A percentile compares a stretch with the other conserved stretches of the same genome.
These are phyloP conservation scores for Dillenia suffruticosa DNA, from an alignment of 164 flowering plant species.

Conservation along the genomic window DNA sequence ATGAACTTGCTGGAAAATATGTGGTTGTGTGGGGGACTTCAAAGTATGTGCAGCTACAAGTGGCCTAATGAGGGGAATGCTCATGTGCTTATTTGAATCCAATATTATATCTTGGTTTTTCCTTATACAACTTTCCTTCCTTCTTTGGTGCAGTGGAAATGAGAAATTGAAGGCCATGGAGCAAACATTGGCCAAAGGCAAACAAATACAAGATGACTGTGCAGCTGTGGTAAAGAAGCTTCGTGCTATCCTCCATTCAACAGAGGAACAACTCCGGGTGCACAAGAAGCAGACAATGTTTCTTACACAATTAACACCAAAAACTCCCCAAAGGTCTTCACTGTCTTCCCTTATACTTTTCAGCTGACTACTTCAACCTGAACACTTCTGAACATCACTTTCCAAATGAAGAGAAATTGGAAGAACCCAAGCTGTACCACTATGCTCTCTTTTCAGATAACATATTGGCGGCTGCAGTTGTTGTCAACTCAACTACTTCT, in stretches of 20 bases:
- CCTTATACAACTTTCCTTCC: neutral
- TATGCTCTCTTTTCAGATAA: slow-evolving; percentile 91
- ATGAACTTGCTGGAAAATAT: no score
- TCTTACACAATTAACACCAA: slow-evolving; percentile 87
- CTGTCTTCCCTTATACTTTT: slow-evolving; percentile 90
- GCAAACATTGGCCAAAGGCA: slow-evolving; percentile 68
- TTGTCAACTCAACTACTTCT: slow-evolving; percentile 81
- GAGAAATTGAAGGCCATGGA: slow-evolving; percentile 80
- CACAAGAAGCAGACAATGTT: slow-evolving; percentile 82
- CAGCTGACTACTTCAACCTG: slow-evolving; percentile 72
- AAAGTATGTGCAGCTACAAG: no score
- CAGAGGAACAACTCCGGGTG: slow-evolving; percentile 84
- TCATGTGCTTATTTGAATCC: no score
- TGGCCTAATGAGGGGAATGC: no score
- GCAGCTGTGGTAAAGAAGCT: slow-evolving; percentile 70
- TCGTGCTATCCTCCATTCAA: slow-evolving; percentile 76
- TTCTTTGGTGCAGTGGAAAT: slow-evolving; percentile 39
- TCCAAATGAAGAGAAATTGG: slow-evolving; percentile 70
- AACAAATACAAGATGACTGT: slow-evolving; percentile 80
- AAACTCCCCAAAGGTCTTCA: slow-evolving; percentile 97
- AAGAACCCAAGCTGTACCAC: slow-evolving; percentile 68
- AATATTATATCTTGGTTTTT: neutral
- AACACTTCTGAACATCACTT: slow-evolving; percentile 59
- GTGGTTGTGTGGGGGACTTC: no score
- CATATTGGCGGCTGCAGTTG: slow-evolving; percentile 84